Evolutionary conservation across 345 rosid species (phyloP), one percentile per base, ranked within the genome.

Genomic region (Gossypium mustelinum): DNA sequence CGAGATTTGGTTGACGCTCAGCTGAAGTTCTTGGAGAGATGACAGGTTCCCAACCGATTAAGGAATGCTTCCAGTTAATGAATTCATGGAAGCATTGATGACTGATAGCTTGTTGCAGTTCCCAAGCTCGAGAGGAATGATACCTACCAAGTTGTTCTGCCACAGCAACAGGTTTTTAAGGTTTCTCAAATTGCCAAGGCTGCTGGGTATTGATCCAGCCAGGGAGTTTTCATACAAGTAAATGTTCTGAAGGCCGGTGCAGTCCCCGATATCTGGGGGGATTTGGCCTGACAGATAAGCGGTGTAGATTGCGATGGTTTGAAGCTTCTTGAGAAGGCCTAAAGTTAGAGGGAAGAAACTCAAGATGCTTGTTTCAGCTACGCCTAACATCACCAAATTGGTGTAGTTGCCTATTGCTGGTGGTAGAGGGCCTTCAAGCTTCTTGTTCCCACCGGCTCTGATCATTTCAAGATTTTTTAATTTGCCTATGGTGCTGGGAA

Each of bases 391-490:
- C 11, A 79, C 58, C 75, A 94, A 81, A 73, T 79, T 79, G 74
- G 82, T 78, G 82, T 97, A 94, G 73, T 92, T 88, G 16, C 97
- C 97, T 70, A 94, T 88, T 80, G 84, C 94, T 62, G 48, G 56
- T 7, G 97, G 98, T 34, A 94, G 56, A 43, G 86, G 74, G 41
- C 98, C 98, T 68, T 84, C 85, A 20, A 92, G 85, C 72, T 92
- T 84, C 87, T 89, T 86, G 81, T 94, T 94, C 16, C 98, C 98
- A 18, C 98, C 98, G 0, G 88, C 91, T 79, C 98, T 81, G n/a
- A 94, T 79, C 68, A 75, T 80, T 79, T 86, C 75, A 16, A 94
- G 88, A 63, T 75, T 83, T 81, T 75, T 79, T 18, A 94, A 71
- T 63, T 78, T 76, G 68, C 97, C 98, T 25, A 92, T 84, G 20